phyloP scores from a whole-genome alignment of 305 asterid genomes.

The Coffea humblotiana region DNA sequence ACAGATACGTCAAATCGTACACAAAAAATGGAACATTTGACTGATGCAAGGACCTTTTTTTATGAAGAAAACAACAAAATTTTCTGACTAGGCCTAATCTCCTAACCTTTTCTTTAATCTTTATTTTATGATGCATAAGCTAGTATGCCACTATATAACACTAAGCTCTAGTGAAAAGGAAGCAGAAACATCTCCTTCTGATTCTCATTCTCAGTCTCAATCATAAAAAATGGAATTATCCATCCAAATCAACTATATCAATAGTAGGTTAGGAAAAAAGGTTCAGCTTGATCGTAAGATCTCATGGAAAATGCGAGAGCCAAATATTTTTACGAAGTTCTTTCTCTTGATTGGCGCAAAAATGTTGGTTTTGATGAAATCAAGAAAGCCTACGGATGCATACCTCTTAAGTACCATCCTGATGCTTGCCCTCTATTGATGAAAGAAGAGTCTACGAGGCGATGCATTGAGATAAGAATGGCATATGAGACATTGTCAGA shows the following conservation, averaged over 20 bases:
- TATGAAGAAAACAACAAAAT: too few species aligned
- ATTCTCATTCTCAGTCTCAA: not conserved
- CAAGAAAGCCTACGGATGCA: slow-evolving; percentile 7
- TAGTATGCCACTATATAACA: too few species aligned
- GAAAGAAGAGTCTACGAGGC: slow-evolving; percentile 38
- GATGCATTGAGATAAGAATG: slow-evolving; percentile 39
- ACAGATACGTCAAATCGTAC: too few species aligned
- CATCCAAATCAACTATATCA: not conserved
- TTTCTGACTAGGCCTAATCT: too few species aligned
- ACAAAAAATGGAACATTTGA: too few species aligned
- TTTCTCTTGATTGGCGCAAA: slow-evolving; percentile 41
- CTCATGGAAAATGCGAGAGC: not conserved
- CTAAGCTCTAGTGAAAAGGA: not conserved
- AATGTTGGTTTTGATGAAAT: too few species aligned
- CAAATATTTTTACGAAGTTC: slow-evolving; percentile 36
- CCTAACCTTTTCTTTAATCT: not conserved
- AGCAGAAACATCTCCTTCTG: not conserved
- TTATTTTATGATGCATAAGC: not conserved
- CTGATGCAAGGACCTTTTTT: too few species aligned
- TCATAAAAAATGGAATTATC: slow-evolving; percentile 13
- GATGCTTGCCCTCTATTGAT: slow-evolving; percentile 30
- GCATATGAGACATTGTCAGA: slow-evolving; percentile 51
- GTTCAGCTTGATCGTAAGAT: not conserved
- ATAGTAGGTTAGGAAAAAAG: not conserved
- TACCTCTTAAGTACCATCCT: slow-evolving; percentile 49